Conservation (phyloP, 2,329 filamentous ascomycete genomes). For the Ophiosphaerella herpotricha region DNA sequence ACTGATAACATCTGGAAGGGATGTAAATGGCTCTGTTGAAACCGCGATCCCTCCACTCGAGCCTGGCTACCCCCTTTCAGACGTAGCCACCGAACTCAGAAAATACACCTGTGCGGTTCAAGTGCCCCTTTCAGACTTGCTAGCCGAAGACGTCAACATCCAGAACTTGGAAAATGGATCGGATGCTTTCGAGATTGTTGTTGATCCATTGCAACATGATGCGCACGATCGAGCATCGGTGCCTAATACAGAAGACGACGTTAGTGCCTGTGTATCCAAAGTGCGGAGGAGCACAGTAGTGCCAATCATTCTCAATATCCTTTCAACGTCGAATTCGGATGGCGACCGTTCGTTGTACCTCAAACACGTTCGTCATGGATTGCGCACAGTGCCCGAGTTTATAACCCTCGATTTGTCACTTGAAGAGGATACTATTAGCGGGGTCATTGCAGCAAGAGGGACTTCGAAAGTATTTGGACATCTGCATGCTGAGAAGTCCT, state of each 20-base stretch:
- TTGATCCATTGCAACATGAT: slow-evolving; percentile 46
- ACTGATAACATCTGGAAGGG: slow-evolving; percentile 59
- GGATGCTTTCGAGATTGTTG: slow-evolving; percentile 68
- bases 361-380: slow-evolving; percentile 62
- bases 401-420: slow-evolving; percentile 64
- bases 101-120: slow-evolving; percentile 71
- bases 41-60: slow-evolving; percentile 59
- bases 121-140: slow-evolving; percentile 62
- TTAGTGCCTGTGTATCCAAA: slow-evolving; percentile 64
- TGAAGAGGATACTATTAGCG: slow-evolving; percentile 56
- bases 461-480: slow-evolving; percentile 66
- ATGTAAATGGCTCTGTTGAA: slow-evolving; percentile 34
- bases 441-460: slow-evolving; percentile 58
- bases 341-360: slow-evolving; percentile 53
- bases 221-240: slow-evolving; percentile 15
- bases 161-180: slow-evolving; percentile 68
- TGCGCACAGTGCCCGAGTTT: slow-evolving; percentile 66
- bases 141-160: slow-evolving; percentile 61
- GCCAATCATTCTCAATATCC: slow-evolving; percentile 50
- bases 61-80: slow-evolving; percentile 68
- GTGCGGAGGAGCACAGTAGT: slow-evolving; percentile 66
- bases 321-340: slow-evolving; percentile 29
- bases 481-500: slow-evolving; percentile 55
- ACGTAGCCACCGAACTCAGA: slow-evolving; percentile 63
- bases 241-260: slow-evolving; percentile 43